Percentiles rank a stretch among this genome's conserved stretches.
phyloP scores from a whole-genome alignment of 352 stramenopile species.

The Thalassiosira sp. region DNA sequence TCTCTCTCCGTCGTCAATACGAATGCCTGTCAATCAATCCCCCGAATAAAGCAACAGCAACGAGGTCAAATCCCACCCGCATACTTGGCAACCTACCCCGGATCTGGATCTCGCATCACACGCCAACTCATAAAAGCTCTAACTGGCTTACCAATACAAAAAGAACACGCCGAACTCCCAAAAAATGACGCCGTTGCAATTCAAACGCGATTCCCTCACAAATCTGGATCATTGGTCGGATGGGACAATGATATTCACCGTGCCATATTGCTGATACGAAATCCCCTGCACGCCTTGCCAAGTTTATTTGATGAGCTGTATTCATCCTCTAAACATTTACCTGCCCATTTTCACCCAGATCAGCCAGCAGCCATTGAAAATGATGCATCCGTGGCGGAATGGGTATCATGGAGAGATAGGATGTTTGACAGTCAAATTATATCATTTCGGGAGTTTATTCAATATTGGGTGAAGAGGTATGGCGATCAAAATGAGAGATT shows the following conservation, averaged over 20 bases:
- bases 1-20: neutral
- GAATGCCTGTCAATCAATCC: neutral
- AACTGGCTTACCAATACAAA: constrained; percentile 8
- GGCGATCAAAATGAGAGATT: neutral
- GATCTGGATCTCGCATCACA: constrained; percentile 17
- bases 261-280: constrained; percentile 33
- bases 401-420: constrained; percentile 20
- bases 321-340: constrained; percentile 15
- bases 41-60: neutral
- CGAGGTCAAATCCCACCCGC: neutral
- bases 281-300: constrained; percentile 24
- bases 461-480: constrained; percentile 22
- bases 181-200: constrained; percentile 9
- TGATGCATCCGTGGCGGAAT: constrained; percentile 10
- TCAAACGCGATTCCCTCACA: constrained; percentile 36
- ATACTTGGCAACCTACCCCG: constrained; percentile 37
- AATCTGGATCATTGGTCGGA: neutral
- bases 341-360: constrained; percentile 6
- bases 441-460: constrained; percentile 15
- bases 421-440: constrained; percentile 14
- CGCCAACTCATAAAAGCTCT: constrained; percentile 17
- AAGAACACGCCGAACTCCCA: neutral
- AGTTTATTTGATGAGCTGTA: constrained; percentile 38
- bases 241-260: constrained; percentile 17
- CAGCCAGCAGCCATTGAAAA: neutral